Evolutionary conservation across 2,329 filamentous ascomycete genomes (phyloP).

Genomic region (Fusarium sp.): DNA sequence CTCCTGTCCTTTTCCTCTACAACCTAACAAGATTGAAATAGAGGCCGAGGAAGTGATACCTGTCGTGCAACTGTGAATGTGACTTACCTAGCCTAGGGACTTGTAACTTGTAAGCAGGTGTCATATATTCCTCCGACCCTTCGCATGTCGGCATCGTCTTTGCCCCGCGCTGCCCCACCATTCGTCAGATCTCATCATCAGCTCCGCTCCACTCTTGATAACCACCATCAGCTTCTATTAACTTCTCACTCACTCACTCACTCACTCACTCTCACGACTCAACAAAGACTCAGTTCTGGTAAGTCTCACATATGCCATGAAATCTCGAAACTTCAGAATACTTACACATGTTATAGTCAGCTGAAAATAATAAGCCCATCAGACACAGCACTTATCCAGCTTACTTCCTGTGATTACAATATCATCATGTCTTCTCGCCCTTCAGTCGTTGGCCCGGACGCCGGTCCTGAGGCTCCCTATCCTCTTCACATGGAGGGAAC

Average conservation of each 20-base stretch:
- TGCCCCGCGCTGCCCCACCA: conserved; percentile 37
- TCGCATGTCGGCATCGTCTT: conserved; percentile 32
- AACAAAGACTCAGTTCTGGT: neutral
- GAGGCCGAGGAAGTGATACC: neutral
- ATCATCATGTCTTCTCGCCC: conserved; percentile 64
- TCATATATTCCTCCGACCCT: conserved; percentile 24
- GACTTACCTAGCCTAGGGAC: no score
- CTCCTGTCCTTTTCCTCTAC: no score
- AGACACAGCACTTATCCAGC: conserved; percentile 1
- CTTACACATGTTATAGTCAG: conserved; percentile 10
- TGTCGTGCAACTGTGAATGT: neutral
- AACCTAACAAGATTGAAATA: neutral
- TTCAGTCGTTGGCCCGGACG: conserved; percentile 77
- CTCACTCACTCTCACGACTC: neutral
- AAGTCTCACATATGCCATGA: neutral
- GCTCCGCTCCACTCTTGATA: conserved; percentile 29
- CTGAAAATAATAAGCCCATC: neutral
- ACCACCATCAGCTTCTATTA: conserved; percentile 28
- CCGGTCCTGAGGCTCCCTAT: conserved; percentile 81
- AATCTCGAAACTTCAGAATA: neutral
- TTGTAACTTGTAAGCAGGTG: conserved; percentile 28
- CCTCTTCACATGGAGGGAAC: conserved; percentile 86
- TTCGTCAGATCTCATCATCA: conserved; percentile 30
- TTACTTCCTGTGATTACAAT: neutral
- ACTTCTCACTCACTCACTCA: conserved; percentile 20